A percentile compares a stretch with the other conserved stretches of the same genome.
Evolutionary conservation across 169 alveolate species (phyloP).

Genomic region (Cryptosporidium meleagridis): DNA sequence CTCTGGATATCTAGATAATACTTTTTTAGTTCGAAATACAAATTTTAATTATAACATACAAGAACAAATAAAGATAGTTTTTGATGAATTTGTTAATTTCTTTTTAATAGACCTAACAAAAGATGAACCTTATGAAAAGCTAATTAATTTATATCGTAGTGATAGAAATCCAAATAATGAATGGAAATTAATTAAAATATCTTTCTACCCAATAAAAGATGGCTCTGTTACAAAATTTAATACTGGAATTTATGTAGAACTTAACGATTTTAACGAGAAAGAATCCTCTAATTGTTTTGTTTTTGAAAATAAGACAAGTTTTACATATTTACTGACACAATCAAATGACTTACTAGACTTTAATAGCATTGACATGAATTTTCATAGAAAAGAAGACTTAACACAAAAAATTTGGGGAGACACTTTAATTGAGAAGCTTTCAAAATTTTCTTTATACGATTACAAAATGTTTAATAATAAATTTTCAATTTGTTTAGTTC

Average conservation of each 20-base stretch:
- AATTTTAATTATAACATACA: not conserved
- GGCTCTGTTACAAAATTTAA: not conserved
- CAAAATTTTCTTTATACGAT: not conserved
- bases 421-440: conserved; percentile 2
- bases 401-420: conserved; percentile 5
- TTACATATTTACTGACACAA: conserved; percentile 15
- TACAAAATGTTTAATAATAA: not conserved
- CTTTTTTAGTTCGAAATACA: not conserved
- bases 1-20: conserved; percentile 15
- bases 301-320: conserved; percentile 19
- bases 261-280: not conserved
- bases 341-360: not conserved
- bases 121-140: not conserved
- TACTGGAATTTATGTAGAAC: not conserved
- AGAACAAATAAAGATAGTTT: conserved; percentile 2
- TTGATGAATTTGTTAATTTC: not conserved
- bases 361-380: not conserved
- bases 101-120: not conserved
- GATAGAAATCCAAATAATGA: not conserved
- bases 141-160: conserved; percentile 8
- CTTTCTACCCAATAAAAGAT: not conserved
- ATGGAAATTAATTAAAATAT: conserved; percentile 21
- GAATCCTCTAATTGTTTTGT: not conserved
- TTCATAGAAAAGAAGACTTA: not conserved
- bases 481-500: not conserved